Conservation (phyloP, 106 monocot genomes). For the Allium fistulosum region DNA sequence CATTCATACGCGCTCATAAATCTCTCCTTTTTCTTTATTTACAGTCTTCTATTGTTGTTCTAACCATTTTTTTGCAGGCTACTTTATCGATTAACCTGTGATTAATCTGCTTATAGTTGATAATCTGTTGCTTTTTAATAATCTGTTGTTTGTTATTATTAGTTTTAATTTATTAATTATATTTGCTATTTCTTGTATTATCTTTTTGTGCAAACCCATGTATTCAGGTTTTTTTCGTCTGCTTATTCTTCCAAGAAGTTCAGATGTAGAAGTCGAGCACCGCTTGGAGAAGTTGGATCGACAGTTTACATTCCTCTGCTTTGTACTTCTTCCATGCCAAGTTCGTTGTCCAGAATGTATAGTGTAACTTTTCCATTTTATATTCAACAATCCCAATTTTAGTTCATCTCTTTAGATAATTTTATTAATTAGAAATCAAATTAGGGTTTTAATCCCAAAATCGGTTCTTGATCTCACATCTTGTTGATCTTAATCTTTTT, state of each 20-base stretch:
- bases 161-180: background rate
- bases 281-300: slow-evolving; percentile 15
- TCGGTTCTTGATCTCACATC: too few species aligned
- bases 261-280: slow-evolving; percentile 1
- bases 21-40: too few species aligned
- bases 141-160: too few species aligned
- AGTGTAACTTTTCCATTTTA: slow-evolving; percentile 23
- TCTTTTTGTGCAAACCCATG: background rate
- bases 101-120: background rate
- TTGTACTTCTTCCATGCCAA: slow-evolving; percentile 10
- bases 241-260: slow-evolving; percentile 3
- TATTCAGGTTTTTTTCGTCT: slow-evolving; percentile 5
- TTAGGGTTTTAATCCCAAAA: too few species aligned
- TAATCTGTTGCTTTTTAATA: too few species aligned
- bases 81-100: background rate
- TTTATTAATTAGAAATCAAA: too few species aligned
- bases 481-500: too few species aligned
- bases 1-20: too few species aligned
- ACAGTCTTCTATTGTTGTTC: too few species aligned
- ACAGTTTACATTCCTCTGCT: slow-evolving; percentile 40
- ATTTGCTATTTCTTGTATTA: background rate
- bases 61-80: background rate
- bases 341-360: slow-evolving; percentile 12
- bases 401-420: background rate
- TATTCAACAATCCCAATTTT: background rate